Conservation (phyloP, 2,329 filamentous ascomycete species). For the Neonectria sp. region DNA sequence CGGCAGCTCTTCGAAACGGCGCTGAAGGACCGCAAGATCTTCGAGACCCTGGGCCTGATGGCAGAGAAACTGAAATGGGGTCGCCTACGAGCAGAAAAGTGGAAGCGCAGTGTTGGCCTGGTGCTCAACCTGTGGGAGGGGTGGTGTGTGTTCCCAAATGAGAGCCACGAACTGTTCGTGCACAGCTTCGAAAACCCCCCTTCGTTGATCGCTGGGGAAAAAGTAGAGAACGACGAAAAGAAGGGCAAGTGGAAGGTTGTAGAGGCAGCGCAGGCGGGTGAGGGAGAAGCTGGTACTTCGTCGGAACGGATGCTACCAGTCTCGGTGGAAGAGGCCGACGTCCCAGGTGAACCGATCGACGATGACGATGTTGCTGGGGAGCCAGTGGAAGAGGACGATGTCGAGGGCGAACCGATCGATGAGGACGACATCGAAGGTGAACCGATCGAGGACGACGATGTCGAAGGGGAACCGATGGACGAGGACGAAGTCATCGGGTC, state of each 20-base stretch:
- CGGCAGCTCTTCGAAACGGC: slow-evolving; percentile 83
- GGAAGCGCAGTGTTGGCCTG: slow-evolving; percentile 81
- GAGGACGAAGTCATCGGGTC: slow-evolving; percentile 58
- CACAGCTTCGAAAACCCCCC: slow-evolving; percentile 81
- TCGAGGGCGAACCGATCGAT: slow-evolving; percentile 63
- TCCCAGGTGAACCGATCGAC: slow-evolving; percentile 62
- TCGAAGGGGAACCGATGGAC: slow-evolving; percentile 61
- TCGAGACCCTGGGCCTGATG: slow-evolving; percentile 82
- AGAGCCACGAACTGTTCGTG: slow-evolving; percentile 80
- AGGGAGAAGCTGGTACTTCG: slow-evolving; percentile 18
- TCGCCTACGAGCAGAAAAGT: slow-evolving; percentile 85
- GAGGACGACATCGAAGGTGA: slow-evolving; percentile 63
- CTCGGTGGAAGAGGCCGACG: slow-evolving; percentile 60
- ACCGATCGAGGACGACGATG: slow-evolving; percentile 63
- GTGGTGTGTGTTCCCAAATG: slow-evolving; percentile 81
- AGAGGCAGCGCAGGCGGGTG: slow-evolving; percentile 52
- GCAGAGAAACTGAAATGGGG: slow-evolving; percentile 84
- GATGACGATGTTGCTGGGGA: slow-evolving; percentile 59
- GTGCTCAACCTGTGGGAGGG: slow-evolving; percentile 81
- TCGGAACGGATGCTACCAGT: slow-evolving; percentile 39
- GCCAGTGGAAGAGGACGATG: slow-evolving; percentile 62
- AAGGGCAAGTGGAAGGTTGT: slow-evolving; percentile 66
- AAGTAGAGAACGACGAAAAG: slow-evolving; percentile 48
- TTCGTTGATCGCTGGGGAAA: slow-evolving; percentile 50
- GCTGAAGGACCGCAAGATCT: slow-evolving; percentile 77